phyloP scores from a whole-genome alignment of 225 moss, liverwort and hornwort genomes.

The Bryoerythrophyllum caledonicum region DNA sequence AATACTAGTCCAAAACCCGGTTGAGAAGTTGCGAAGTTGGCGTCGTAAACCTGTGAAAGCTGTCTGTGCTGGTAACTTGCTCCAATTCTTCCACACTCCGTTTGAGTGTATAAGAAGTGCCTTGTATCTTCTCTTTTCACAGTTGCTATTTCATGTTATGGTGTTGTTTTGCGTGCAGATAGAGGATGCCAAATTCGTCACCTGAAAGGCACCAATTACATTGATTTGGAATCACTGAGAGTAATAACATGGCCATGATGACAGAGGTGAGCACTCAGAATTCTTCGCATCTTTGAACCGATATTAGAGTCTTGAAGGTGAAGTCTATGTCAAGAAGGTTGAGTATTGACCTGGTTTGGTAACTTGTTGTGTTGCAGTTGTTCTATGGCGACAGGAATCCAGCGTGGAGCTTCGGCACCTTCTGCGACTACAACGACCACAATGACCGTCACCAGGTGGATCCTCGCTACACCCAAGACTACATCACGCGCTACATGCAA shows the following conservation, averaged over 20 bases:
- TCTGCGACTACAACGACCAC: slow-evolving; percentile 28
- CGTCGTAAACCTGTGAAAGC: no score
- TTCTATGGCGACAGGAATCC: slow-evolving; percentile 25
- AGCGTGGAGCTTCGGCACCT: slow-evolving; percentile 34
- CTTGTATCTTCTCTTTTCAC: background rate
- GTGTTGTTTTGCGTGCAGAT: no score
- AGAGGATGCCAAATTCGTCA: background rate
- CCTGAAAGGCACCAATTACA: background rate
- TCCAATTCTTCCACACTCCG: background rate
- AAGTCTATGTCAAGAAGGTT: no score
- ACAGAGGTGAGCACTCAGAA: slow-evolving; percentile 29
- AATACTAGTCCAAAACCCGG: no score
- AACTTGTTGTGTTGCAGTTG: slow-evolving; percentile 20
- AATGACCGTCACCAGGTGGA: slow-evolving; percentile 35
- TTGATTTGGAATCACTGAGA: background rate
- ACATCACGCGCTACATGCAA: slow-evolving; percentile 37
- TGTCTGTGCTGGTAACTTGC: background rate
- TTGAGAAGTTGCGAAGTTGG: no score
- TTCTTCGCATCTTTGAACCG: no score
- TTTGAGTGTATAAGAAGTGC: background rate
- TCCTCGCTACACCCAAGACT: slow-evolving; percentile 28
- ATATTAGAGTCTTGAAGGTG: no score
- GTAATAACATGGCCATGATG: slow-evolving; percentile 32
- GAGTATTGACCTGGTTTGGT: background rate
- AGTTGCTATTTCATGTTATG: background rate